Percentiles rank a stretch among this genome's conserved stretches.
Evolutionary conservation across 768 basidiomycete genomes (phyloP).

Genomic region (Clitopilus hobsonii): DNA sequence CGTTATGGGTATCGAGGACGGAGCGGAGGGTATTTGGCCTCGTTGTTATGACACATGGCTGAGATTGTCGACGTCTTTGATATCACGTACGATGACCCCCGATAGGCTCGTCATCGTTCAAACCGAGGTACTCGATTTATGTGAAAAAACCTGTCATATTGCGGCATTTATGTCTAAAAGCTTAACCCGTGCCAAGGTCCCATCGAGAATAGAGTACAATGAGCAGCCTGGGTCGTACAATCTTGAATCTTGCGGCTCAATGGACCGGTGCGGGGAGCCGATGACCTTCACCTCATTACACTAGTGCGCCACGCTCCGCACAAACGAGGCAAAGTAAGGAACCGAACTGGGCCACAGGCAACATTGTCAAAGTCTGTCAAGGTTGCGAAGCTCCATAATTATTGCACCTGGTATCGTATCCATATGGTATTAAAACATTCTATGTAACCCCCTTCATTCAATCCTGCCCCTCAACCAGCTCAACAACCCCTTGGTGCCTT

Average conservation of each 20-base stretch:
- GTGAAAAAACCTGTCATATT: background rate
- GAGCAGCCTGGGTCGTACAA: too few species aligned
- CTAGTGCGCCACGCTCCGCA: background rate
- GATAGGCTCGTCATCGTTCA: constrained; percentile 1
- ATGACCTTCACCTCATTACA: background rate
- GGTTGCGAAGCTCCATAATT: too few species aligned
- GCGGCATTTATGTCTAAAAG: background rate
- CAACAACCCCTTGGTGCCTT: constrained; percentile 78
- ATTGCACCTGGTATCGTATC: background rate
- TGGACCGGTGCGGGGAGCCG: background rate
- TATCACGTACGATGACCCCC: background rate
- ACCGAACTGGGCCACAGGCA: background rate
- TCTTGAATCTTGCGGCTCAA: background rate
- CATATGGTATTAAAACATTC: background rate
- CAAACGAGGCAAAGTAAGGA: background rate
- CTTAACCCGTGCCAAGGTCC: background rate
- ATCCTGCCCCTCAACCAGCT: constrained; percentile 76
- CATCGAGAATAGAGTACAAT: too few species aligned
- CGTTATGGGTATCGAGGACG: background rate
- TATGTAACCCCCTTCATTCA: too few species aligned
- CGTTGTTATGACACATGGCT: constrained; percentile 1
- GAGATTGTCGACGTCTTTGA: background rate
- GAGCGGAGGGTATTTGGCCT: background rate
- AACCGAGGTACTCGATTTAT: background rate
- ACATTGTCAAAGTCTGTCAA: too few species aligned